These are phyloP conservation scores for Xylaria sp. DNA, from an alignment of 2,329 filamentous ascomycete species.

Conservation along the genomic window DNA sequence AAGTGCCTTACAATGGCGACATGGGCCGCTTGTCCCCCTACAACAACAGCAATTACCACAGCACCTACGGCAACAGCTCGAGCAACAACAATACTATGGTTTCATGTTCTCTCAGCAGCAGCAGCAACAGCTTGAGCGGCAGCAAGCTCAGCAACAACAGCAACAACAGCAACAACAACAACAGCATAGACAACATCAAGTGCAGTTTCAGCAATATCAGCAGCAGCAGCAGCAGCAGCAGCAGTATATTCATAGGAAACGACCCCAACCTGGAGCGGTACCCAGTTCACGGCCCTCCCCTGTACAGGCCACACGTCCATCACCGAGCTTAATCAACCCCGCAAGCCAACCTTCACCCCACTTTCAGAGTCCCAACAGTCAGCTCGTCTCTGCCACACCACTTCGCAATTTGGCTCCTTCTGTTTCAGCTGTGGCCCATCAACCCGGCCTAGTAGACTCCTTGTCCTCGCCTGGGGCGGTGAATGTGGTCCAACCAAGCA, in stretches of 20 bases:
- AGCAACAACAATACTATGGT: not conserved
- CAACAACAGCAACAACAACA: conserved; percentile 20
- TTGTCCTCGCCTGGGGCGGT: not conserved
- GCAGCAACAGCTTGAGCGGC: conserved; percentile 16
- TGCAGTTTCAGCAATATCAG: conserved; percentile 16
- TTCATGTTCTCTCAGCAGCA: not conserved
- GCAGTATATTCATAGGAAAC: conserved; percentile 12
- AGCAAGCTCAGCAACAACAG: conserved; percentile 22
- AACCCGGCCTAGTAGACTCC: not conserved
- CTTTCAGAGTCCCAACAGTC: conserved; percentile 8
- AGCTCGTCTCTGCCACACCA: not conserved
- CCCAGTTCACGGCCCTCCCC: conserved; percentile 17
- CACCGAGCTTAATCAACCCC: not conserved
- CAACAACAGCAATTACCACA: conserved; percentile 12
- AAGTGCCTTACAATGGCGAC: not conserved
- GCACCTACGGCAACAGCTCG: not conserved
- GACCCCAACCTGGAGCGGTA: conserved; percentile 9
- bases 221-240: conserved; percentile 13
- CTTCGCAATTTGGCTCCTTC: not conserved
- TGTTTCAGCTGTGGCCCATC: not conserved
- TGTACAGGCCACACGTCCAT: not conserved
- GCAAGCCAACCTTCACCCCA: conserved; percentile 7
- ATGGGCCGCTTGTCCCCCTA: conserved; percentile 14
- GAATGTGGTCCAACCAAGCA: conserved; percentile 11
- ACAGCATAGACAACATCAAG: conserved; percentile 16